Conservation (phyloP, 768 basidiomycete species). For the Agrocybe pediades region DNA sequence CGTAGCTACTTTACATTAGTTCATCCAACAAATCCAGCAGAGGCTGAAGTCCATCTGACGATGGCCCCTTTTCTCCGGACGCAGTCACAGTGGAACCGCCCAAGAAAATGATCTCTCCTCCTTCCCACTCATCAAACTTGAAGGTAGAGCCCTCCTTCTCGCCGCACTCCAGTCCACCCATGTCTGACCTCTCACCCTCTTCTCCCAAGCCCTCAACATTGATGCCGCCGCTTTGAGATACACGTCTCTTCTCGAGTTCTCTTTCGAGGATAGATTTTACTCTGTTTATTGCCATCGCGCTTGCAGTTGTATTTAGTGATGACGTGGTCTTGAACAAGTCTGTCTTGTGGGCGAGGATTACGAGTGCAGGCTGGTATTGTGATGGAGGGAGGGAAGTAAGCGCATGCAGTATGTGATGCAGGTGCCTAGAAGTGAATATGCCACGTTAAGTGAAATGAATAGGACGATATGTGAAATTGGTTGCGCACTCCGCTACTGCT, state of each 20-base stretch:
- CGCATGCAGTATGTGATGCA: constrained; percentile 71
- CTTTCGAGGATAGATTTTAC: constrained; percentile 81
- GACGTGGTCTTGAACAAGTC: constrained; percentile 64
- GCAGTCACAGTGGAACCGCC: constrained; percentile 51
- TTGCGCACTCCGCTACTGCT: constrained; percentile 76
- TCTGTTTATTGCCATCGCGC: constrained; percentile 61
- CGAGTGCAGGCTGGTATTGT: constrained; percentile 55
- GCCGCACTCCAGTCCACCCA: constrained; percentile 76
- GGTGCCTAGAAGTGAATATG: constrained; percentile 48
- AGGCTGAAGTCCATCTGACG: constrained; percentile 38
- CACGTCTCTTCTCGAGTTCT: constrained; percentile 78
- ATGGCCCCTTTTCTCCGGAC: constrained; percentile 36
- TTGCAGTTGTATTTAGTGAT: constrained; percentile 34
- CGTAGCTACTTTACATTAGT: constrained; percentile 28
- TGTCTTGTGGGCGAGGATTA: constrained; percentile 76
- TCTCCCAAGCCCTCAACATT: constrained; percentile 74
- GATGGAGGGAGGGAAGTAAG: constrained; percentile 76
- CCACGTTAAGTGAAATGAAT: background rate
- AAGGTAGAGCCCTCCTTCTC: constrained; percentile 56
- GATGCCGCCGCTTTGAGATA: constrained; percentile 63
- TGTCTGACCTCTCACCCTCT: constrained; percentile 62
- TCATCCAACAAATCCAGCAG: constrained; percentile 54
- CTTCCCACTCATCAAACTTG: constrained; percentile 82
- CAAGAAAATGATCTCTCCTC: constrained; percentile 72
- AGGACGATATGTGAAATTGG: background rate